Conservation (phyloP, 768 basidiomycete species). For the Lactifluus hygrophoroides region DNA sequence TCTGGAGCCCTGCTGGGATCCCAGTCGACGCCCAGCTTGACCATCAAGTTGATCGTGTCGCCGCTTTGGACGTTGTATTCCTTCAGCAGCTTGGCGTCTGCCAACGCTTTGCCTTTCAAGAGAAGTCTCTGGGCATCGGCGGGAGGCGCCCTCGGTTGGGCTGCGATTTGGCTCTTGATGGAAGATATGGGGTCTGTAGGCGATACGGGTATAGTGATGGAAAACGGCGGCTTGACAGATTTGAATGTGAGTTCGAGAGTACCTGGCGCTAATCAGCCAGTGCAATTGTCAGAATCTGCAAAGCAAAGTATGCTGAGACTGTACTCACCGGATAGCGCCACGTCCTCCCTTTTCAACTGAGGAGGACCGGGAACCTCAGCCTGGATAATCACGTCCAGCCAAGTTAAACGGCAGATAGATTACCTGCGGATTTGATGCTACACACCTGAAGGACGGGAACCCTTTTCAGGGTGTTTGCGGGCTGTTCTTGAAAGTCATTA, state of each 20-base stretch:
- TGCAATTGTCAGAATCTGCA: neutral
- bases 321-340: constrained; percentile 29
- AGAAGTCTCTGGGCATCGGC: constrained; percentile 78
- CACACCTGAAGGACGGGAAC: constrained; percentile 64
- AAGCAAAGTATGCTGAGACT: neutral
- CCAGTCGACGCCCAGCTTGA: constrained; percentile 71
- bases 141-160: constrained; percentile 61
- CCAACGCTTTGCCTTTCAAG: constrained; percentile 90
- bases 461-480: constrained; percentile 53
- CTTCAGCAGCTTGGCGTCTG: constrained; percentile 79
- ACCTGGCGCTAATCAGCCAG: constrained; percentile 22
- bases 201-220: constrained; percentile 63
- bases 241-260: constrained; percentile 75
- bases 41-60: constrained; percentile 76
- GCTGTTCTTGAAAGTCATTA: constrained; percentile 72
- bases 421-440: neutral
- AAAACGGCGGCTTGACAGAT: constrained; percentile 78
- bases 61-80: constrained; percentile 83
- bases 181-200: constrained; percentile 75
- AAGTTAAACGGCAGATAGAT: neutral
- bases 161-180: constrained; percentile 70
- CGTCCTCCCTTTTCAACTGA: constrained; percentile 34
- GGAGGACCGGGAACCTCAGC: constrained; percentile 55
- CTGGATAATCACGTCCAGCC: constrained; percentile 27
- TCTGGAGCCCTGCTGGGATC: constrained; percentile 38